phyloP scores from a whole-genome alignment of 495 filamentous ascomycete species.

The Mytilinidion resinicola region DNA sequence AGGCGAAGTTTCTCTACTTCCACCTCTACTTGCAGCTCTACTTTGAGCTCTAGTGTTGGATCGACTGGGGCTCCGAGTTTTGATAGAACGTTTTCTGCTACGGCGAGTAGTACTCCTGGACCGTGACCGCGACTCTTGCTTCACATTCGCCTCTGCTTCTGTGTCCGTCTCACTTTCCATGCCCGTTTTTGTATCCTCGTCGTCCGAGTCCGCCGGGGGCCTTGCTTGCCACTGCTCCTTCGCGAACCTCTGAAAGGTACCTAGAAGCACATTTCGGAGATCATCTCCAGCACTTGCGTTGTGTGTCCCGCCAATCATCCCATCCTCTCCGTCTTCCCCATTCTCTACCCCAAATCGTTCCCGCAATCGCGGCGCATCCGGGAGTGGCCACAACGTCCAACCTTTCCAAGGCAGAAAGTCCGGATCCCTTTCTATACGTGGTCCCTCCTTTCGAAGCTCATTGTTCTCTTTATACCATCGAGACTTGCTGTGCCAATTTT shows the following conservation, averaged over 20 bases:
- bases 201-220: background rate
- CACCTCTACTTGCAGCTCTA: no score
- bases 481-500: conserved; percentile 32
- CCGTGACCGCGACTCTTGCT: conserved; percentile 14
- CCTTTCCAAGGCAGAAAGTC: conserved; percentile 23
- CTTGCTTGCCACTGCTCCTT: conserved; percentile 53
- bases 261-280: conserved; percentile 62
- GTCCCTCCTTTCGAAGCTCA: conserved; percentile 8
- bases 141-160: conserved; percentile 12
- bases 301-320: conserved; percentile 36
- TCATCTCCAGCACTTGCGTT: conserved; percentile 46
- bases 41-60: no score
- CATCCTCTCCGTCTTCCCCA: conserved; percentile 43
- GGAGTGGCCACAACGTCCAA: conserved; percentile 79
- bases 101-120: background rate
- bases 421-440: conserved; percentile 21
- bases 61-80: no score
- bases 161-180: background rate
- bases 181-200: background rate
- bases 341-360: conserved; percentile 36
- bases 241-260: conserved; percentile 53
- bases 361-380: conserved; percentile 52
- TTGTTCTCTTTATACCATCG: conserved; percentile 30
- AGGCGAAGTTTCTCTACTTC: no score
- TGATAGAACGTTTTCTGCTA: no score